These are phyloP conservation scores for Candida insectorum DNA, from an alignment of 805 yeast genomes.

Conservation along the genomic window DNA sequence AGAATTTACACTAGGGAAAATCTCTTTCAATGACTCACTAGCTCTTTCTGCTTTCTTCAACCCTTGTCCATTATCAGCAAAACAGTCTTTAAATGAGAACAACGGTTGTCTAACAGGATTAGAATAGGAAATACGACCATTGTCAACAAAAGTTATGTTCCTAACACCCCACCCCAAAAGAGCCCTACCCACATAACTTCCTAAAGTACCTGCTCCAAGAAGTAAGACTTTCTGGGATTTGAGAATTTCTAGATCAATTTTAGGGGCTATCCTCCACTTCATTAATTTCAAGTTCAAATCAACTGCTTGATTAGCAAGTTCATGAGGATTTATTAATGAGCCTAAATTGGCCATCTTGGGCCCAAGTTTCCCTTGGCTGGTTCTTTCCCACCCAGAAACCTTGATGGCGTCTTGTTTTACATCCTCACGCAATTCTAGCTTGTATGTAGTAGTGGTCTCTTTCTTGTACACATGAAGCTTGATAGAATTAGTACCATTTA, in stretches of 20 bases:
- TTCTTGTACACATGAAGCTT: constrained; percentile 23
- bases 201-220: constrained; percentile 96
- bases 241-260: constrained; percentile 64
- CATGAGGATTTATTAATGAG: constrained; percentile 72
- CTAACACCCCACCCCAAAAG: constrained; percentile 94
- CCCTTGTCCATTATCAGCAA: constrained; percentile 57
- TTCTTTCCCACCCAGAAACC: constrained; percentile 89
- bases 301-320: constrained; percentile 86
- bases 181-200: constrained; percentile 84
- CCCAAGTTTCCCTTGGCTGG: constrained; percentile 63
- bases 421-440: constrained; percentile 14
- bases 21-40: constrained; percentile 62
- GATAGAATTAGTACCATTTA: constrained; percentile 16
- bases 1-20: constrained; percentile 75
- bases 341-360: constrained; percentile 86
- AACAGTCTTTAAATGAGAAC: constrained; percentile 77
- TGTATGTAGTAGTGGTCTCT: constrained; percentile 15
- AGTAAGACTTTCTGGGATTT: constrained; percentile 62
- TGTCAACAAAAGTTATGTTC: constrained; percentile 83
- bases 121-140: constrained; percentile 82
- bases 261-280: constrained; percentile 96
- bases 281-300: constrained; percentile 86
- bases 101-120: constrained; percentile 96
- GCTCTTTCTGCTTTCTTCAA: constrained; percentile 75
- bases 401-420: constrained; percentile 16